Evolutionary conservation across 1,139 yeast species (phyloP).

Genomic region (Suhomyces terraborum): DNA sequence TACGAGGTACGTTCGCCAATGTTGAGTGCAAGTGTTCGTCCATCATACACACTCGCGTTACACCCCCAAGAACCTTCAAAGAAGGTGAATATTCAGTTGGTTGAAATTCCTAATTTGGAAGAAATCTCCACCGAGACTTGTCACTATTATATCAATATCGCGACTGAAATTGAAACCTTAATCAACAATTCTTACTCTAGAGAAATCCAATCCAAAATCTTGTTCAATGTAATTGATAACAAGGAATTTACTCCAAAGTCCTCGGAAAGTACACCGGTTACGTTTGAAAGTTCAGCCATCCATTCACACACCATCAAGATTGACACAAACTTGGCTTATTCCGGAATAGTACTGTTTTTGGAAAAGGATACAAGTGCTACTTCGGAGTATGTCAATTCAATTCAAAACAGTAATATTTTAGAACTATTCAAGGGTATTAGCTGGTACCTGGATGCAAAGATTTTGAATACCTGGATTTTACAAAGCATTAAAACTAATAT

Average conservation of each 20-base stretch:
- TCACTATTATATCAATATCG: slow-evolving; percentile 36
- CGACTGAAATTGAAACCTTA: slow-evolving; percentile 27
- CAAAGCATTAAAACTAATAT: slow-evolving; percentile 22
- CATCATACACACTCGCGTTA: slow-evolving; percentile 20
- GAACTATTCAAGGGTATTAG: slow-evolving; percentile 38
- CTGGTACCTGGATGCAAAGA: slow-evolving; percentile 29
- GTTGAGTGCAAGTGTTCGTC: slow-evolving; percentile 32
- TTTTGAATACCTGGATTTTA: slow-evolving; percentile 29
- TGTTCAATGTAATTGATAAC: slow-evolving; percentile 45
- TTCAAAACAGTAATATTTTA: slow-evolving; percentile 39
- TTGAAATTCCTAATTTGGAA: slow-evolving; percentile 32
- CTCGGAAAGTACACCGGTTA: slow-evolving; percentile 33
- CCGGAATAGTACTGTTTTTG: slow-evolving; percentile 37
- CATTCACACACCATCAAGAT: slow-evolving; percentile 37
- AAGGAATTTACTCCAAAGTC: slow-evolving; percentile 41
- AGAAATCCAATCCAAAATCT: slow-evolving; percentile 26
- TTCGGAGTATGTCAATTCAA: slow-evolving; percentile 29
- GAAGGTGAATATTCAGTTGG: slow-evolving; percentile 28
- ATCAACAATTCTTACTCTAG: slow-evolving; percentile 19
- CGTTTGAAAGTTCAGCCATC: slow-evolving; percentile 19
- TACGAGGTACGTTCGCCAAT: slow-evolving; percentile 38
- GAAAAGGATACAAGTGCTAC: slow-evolving; percentile 37
- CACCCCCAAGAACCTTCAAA: slow-evolving; percentile 1
- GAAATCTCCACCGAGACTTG: slow-evolving; percentile 17
- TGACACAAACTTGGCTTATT: slow-evolving; percentile 31